These are phyloP conservation scores for Hymenochaete sp. DNA, from an alignment of 1,284 basidiomycete genomes.

Conservation along the genomic window DNA sequence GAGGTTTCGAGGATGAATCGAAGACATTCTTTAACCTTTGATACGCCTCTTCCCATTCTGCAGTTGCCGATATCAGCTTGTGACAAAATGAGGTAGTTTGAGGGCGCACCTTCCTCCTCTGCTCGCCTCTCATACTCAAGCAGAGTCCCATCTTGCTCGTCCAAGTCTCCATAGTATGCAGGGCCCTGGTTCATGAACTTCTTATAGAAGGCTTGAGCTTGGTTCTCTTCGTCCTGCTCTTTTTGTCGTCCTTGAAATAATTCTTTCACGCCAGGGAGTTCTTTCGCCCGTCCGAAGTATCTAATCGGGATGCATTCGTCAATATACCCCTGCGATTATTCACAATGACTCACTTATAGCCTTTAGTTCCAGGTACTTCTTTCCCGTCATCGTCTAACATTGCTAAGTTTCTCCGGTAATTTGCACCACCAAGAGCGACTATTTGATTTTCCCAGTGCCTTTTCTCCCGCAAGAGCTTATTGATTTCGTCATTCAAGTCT, in stretches of 20 bases:
- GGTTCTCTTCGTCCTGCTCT: slow-evolving; percentile 80
- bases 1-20: slow-evolving; percentile 46
- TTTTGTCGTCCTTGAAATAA: slow-evolving; percentile 80
- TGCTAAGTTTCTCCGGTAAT: slow-evolving; percentile 84
- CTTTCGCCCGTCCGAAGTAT: slow-evolving; percentile 96
- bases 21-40: slow-evolving; percentile 47
- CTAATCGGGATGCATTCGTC: slow-evolving; percentile 32
- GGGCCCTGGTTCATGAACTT: slow-evolving; percentile 86
- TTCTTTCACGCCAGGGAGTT: slow-evolving; percentile 92
- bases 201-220: slow-evolving; percentile 71
- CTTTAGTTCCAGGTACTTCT: slow-evolving; percentile 94
- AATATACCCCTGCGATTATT: not conserved
- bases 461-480: slow-evolving; percentile 92
- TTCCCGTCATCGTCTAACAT: slow-evolving; percentile 93
- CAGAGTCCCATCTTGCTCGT: slow-evolving; percentile 70
- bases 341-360: slow-evolving; percentile 75
- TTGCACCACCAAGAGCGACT: slow-evolving; percentile 89
- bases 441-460: slow-evolving; percentile 98
- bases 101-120: slow-evolving; percentile 64
- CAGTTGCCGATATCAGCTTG: slow-evolving; percentile 3
- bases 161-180: slow-evolving; percentile 86
- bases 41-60: slow-evolving; percentile 70
- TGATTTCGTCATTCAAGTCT: slow-evolving; percentile 97
- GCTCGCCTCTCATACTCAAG: slow-evolving; percentile 63
- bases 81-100: slow-evolving; percentile 2